phyloP scores from a whole-genome alignment of 768 basidiomycete species.

The Phlebiopsis flavidoalba region DNA sequence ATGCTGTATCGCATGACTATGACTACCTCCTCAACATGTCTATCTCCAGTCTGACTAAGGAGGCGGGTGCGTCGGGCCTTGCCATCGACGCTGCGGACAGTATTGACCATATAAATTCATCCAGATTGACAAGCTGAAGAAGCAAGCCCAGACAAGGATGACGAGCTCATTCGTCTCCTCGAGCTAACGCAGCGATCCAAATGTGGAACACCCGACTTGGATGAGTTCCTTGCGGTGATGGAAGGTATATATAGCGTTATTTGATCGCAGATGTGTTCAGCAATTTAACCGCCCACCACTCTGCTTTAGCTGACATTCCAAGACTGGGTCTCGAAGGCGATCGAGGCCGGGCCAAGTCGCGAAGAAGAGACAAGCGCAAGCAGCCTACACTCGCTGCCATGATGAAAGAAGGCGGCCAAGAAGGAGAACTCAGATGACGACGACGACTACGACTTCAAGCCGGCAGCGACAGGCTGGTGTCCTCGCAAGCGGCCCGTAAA shows the following conservation, averaged over 20 bases:
- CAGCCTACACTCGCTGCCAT: slow-evolving; percentile 50
- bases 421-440: slow-evolving; percentile 32
- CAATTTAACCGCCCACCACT: neutral
- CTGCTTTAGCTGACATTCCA: slow-evolving; percentile 33
- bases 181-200: slow-evolving; percentile 71
- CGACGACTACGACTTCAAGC: slow-evolving; percentile 53
- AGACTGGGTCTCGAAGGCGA: slow-evolving; percentile 39
- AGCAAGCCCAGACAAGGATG: slow-evolving; percentile 79
- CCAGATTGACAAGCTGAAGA: slow-evolving; percentile 79
- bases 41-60: slow-evolving; percentile 91
- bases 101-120: neutral
- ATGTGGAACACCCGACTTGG: slow-evolving; percentile 91
- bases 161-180: slow-evolving; percentile 72
- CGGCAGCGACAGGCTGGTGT: slow-evolving; percentile 39
- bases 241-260: slow-evolving; percentile 50
- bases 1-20: slow-evolving; percentile 58
- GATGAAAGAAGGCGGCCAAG: slow-evolving; percentile 33
- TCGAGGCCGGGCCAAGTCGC: slow-evolving; percentile 39
- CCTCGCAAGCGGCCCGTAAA: slow-evolving; percentile 28
- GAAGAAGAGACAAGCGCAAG: slow-evolving; percentile 54
- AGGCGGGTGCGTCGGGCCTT: slow-evolving; percentile 59
- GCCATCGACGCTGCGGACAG: neutral
- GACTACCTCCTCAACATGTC: slow-evolving; percentile 95
- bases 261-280: slow-evolving; percentile 2
- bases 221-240: slow-evolving; percentile 78